Percentiles rank a stretch among this genome's conserved stretches.
These are phyloP conservation scores for Ganoderma lingzhi DNA, from an alignment of 1,284 basidiomycete species.

Conservation along the genomic window DNA sequence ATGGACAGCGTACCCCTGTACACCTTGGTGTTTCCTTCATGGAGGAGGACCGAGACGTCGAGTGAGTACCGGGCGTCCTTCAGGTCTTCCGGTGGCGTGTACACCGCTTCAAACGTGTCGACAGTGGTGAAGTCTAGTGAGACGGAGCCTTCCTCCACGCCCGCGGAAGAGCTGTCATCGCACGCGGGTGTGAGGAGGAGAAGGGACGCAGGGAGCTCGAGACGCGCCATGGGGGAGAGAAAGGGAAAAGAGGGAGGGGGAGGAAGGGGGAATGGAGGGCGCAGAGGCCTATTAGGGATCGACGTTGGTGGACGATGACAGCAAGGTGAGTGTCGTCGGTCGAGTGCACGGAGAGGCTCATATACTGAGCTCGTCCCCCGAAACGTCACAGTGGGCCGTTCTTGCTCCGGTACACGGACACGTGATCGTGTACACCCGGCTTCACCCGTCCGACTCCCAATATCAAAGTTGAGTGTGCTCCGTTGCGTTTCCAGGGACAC, in stretches of 20 bases:
- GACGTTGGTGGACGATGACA: neutral
- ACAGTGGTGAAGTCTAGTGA: constrained; percentile 15
- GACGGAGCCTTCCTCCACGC: constrained; percentile 5
- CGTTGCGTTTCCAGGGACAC: constrained; percentile 1
- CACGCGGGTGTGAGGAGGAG: constrained; percentile 18
- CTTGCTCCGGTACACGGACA: constrained; percentile 14
- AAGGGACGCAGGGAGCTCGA: constrained; percentile 13
- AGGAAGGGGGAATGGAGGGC: neutral
- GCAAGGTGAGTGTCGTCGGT: constrained; percentile 2
- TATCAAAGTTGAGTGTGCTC: neutral
- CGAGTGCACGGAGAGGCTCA: constrained; percentile 8
- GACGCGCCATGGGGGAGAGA: constrained; percentile 4
- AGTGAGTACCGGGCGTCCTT: constrained; percentile 16
- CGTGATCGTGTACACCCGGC: constrained; percentile 24
- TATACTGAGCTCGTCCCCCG: neutral
- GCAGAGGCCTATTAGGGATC: neutral
- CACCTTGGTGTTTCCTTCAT: constrained; percentile 9
- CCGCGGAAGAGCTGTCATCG: constrained; percentile 6
- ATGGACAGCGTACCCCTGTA: constrained; percentile 16
- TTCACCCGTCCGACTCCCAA: constrained; percentile 14
- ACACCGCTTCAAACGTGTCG: constrained; percentile 16
- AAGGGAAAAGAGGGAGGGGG: neutral
- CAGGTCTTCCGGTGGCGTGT: constrained; percentile 8
- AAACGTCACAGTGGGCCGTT: neutral
- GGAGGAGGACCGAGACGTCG: constrained; percentile 14